Evolutionary conservation across 2,329 filamentous ascomycete species (phyloP).

Genomic region (Colletotrichum shisoi): DNA sequence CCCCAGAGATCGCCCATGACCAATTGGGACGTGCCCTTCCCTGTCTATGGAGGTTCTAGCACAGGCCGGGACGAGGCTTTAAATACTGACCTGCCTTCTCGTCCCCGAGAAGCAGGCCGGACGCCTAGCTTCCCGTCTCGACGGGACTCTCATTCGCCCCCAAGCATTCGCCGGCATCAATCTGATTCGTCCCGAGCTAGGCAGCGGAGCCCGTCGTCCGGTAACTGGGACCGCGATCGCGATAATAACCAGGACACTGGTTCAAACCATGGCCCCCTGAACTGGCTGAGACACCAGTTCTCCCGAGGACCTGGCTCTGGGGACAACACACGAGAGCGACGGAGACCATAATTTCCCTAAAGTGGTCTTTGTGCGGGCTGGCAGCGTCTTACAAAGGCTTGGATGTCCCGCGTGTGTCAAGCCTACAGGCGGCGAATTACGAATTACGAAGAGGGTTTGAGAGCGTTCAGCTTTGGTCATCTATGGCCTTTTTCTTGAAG

Average conservation of each 20-base stretch:
- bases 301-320: constrained; percentile 40
- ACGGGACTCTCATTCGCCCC: constrained; percentile 52
- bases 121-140: constrained; percentile 43
- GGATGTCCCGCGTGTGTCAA: background rate
- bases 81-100: constrained; percentile 14
- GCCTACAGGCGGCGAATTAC: constrained; percentile 8
- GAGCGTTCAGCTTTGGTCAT: constrained; percentile 34
- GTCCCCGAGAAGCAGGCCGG: constrained; percentile 22
- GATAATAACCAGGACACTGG: constrained; percentile 46
- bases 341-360: background rate
- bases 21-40: constrained; percentile 24
- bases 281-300: constrained; percentile 57
- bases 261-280: constrained; percentile 51
- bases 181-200: constrained; percentile 46
- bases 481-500: constrained; percentile 1
- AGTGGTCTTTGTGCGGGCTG: background rate
- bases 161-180: constrained; percentile 47
- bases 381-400: background rate
- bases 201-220: constrained; percentile 52
- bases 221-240: constrained; percentile 45
- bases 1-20: constrained; percentile 2
- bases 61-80: background rate
- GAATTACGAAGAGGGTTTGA: constrained; percentile 36
- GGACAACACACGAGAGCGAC: constrained; percentile 25
- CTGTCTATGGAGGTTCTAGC: constrained; percentile 18